Conservation (phyloP, 257 asterid species). For the Gentiana dahurica region DNA sequence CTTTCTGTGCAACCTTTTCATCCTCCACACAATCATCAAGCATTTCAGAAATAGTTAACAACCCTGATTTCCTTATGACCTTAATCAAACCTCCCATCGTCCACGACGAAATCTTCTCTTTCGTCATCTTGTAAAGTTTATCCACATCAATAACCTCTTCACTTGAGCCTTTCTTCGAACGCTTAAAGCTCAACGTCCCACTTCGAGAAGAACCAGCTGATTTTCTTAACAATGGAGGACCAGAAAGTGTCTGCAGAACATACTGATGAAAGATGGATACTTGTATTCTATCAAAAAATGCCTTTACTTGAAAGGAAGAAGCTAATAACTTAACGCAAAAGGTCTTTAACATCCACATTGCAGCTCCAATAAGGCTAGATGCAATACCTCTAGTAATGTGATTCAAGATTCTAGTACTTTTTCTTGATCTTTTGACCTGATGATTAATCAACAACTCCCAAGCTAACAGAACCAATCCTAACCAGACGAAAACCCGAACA, state of each 20-base stretch:
- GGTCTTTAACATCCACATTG: conserved; percentile 63
- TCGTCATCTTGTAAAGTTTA: conserved; percentile 48
- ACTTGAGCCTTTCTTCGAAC: conserved; percentile 15
- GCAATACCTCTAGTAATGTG: conserved; percentile 44
- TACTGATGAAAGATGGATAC: conserved; percentile 76
- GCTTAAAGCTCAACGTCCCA: conserved; percentile 39
- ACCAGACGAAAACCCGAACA: conserved; percentile 47
- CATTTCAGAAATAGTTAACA: conserved; percentile 40
- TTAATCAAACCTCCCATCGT: conserved; percentile 63
- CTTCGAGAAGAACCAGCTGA: not conserved
- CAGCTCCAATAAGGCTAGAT: conserved; percentile 56
- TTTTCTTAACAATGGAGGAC: conserved; percentile 24
- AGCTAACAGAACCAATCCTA: conserved; percentile 46
- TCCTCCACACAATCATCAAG: conserved; percentile 46
- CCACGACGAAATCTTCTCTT: conserved; percentile 69
- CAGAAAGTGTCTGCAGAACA: conserved; percentile 52
- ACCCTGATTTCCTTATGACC: conserved; percentile 41
- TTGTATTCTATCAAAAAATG: conserved; percentile 69
- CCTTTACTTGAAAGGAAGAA: conserved; percentile 49
- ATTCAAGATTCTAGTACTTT: conserved; percentile 23
- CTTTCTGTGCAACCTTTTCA: conserved; percentile 26
- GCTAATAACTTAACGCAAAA: conserved; percentile 50
- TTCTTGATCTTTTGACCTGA: conserved; percentile 26
- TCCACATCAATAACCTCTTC: conserved; percentile 59
- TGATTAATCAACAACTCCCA: conserved; percentile 46